Conservation (phyloP, 2,329 filamentous ascomycete genomes). For the Alternaria dauci region DNA sequence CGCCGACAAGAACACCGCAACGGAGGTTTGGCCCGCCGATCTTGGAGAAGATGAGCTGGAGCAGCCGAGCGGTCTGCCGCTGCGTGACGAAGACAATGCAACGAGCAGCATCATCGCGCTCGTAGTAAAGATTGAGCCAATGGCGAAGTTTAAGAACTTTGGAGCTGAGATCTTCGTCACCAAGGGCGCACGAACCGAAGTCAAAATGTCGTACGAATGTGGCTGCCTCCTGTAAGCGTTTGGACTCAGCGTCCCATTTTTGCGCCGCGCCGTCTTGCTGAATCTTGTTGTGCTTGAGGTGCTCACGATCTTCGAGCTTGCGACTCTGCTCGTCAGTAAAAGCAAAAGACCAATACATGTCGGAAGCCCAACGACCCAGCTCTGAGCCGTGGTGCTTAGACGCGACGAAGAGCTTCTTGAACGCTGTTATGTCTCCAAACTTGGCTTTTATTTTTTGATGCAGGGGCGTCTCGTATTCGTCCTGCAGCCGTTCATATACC, state of each 20-base stretch:
- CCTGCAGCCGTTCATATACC: slow-evolving; percentile 62
- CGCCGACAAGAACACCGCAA: slow-evolving; percentile 71
- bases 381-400: slow-evolving; percentile 68
- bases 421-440: slow-evolving; percentile 61
- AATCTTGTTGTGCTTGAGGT: slow-evolving; percentile 47
- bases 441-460: slow-evolving; percentile 64
- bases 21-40: slow-evolving; percentile 68
- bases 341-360: slow-evolving; percentile 78
- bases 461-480: slow-evolving; percentile 70
- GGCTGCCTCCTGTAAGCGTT: slow-evolving; percentile 66
- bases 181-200: slow-evolving; percentile 54
- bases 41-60: slow-evolving; percentile 71
- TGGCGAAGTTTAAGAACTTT: slow-evolving; percentile 73
- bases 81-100: slow-evolving; percentile 91
- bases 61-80: slow-evolving; percentile 76
- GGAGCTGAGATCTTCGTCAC: slow-evolving; percentile 65
- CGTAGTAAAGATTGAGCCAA: slow-evolving; percentile 71
- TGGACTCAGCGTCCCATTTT: slow-evolving; percentile 63
- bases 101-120: slow-evolving; percentile 63
- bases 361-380: slow-evolving; percentile 84
- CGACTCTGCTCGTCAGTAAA: slow-evolving; percentile 69
- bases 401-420: slow-evolving; percentile 67
- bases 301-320: slow-evolving; percentile 67
- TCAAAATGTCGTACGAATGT: slow-evolving; percentile 63
- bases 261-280: slow-evolving; percentile 40